Conservation (phyloP, 192 early-diverging fungal genomes). For the Powellomyces hirtus region DNA sequence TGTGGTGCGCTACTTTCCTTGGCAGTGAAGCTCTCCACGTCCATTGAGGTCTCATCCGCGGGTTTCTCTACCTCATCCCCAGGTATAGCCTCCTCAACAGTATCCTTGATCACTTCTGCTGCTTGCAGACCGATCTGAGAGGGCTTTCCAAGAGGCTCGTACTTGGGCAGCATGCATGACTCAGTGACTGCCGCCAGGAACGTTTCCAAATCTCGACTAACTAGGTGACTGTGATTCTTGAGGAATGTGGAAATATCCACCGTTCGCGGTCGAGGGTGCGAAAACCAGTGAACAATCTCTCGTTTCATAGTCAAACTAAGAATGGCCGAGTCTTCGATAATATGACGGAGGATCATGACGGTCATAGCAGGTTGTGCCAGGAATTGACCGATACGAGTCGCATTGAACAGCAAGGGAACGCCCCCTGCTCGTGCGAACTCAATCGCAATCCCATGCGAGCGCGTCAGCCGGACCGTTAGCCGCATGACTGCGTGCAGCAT, state of each 20-base stretch:
- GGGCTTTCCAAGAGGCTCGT: conserved; percentile 57
- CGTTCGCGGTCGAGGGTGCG: conserved; percentile 61
- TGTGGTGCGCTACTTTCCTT: conserved; percentile 15
- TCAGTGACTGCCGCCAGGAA: conserved; percentile 65
- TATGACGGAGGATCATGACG: conserved; percentile 85
- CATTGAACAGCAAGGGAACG: conserved; percentile 62
- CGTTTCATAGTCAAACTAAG: conserved; percentile 69
- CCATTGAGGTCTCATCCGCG: conserved; percentile 22
- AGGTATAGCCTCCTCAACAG: background rate
- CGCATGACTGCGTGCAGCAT: conserved; percentile 69
- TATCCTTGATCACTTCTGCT: conserved; percentile 11
- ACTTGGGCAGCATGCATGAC: conserved; percentile 63
- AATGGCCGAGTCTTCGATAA: conserved; percentile 70
- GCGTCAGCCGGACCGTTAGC: conserved; percentile 79
- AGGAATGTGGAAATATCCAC: conserved; percentile 70
- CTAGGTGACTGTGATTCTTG: conserved; percentile 62
- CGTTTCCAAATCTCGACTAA: conserved; percentile 64
- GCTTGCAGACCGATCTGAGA: conserved; percentile 56
- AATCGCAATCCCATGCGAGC: conserved; percentile 57
- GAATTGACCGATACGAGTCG: conserved; percentile 62
- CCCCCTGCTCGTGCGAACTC: conserved; percentile 71
- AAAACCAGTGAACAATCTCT: conserved; percentile 74
- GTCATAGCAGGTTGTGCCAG: conserved; percentile 76
- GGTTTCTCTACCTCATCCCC: conserved; percentile 14
- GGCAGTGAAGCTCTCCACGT: conserved; percentile 23